phyloP scores from a whole-genome alignment of 768 basidiomycete genomes.

The Kwoniella europaea region DNA sequence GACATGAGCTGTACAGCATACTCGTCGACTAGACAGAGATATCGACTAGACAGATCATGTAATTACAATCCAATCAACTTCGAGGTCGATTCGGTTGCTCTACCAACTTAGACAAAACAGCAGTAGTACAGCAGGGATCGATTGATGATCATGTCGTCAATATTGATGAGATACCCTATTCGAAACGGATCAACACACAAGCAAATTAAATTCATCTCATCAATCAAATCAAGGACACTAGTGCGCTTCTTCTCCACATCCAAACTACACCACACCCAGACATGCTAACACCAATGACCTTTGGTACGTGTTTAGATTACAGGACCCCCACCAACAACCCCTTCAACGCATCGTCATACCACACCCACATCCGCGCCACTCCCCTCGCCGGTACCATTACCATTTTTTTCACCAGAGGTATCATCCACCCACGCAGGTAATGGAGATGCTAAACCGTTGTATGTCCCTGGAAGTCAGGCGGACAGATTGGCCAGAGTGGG shows the following conservation, averaged over 20 bases:
- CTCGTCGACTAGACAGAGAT: background rate
- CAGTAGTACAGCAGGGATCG: background rate
- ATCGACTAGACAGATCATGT: background rate
- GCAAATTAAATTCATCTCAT: background rate
- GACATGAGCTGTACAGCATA: background rate
- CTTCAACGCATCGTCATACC: conserved; percentile 26
- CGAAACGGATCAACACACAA: conserved; percentile 1
- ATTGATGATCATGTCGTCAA: conserved; percentile 3
- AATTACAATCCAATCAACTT: background rate
- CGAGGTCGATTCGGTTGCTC: no score
- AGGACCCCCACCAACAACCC: conserved; percentile 43
- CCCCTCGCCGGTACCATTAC: conserved; percentile 31
- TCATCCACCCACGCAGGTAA: conserved; percentile 5
- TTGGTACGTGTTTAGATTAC: conserved; percentile 37
- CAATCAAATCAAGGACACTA: background rate
- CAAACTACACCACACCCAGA: background rate
- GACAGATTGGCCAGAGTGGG: conserved; percentile 38
- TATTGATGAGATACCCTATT: background rate
- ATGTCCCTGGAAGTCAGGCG: conserved; percentile 47
- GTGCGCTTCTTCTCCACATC: background rate
- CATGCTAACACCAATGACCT: background rate
- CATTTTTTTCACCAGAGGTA: conserved; percentile 22
- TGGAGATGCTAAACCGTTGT: conserved; percentile 44
- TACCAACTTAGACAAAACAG: no score
- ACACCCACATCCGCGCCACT: conserved; percentile 38